These are phyloP conservation scores for Monilinia vaccinii-corymbosi DNA, from an alignment of 2,329 filamentous ascomycete species.

Conservation along the genomic window DNA sequence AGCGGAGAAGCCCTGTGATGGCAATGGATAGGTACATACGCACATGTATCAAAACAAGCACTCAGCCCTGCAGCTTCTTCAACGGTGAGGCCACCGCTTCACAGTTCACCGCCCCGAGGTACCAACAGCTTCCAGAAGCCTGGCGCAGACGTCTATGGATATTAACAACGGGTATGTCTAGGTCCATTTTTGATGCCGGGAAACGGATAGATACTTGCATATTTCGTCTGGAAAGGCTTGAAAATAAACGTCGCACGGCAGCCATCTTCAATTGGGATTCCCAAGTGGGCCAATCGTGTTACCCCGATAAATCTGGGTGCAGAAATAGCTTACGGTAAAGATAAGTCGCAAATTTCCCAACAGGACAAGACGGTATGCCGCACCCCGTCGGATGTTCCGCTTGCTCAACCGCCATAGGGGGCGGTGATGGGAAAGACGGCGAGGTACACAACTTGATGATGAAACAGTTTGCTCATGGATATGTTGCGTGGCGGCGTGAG, in stretches of 20 bases:
- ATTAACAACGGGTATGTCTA: constrained; percentile 1
- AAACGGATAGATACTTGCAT: constrained; percentile 6
- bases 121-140: constrained; percentile 17
- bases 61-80: constrained; percentile 25
- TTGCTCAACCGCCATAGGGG: constrained; percentile 1
- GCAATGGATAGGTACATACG: constrained; percentile 9
- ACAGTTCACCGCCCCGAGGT: constrained; percentile 18
- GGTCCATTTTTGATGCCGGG: neutral
- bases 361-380: neutral
- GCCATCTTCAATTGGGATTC: neutral
- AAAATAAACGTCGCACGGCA: constrained; percentile 1
- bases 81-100: constrained; percentile 19
- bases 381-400: constrained; percentile 16
- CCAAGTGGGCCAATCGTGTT: neutral
- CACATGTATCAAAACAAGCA: constrained; percentile 10
- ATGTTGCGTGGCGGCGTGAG: constrained; percentile 26
- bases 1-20: constrained; percentile 17
- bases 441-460: constrained; percentile 13
- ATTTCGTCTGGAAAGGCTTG: constrained; percentile 6
- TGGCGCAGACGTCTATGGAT: constrained; percentile 10
- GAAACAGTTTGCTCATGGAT: constrained; percentile 7
- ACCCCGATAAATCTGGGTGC: neutral
- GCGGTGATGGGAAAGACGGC: neutral
- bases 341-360: neutral
- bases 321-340: neutral